Evolutionary conservation across 2,329 filamentous ascomycete species (phyloP).

Genomic region (Aureobasidium lini): DNA sequence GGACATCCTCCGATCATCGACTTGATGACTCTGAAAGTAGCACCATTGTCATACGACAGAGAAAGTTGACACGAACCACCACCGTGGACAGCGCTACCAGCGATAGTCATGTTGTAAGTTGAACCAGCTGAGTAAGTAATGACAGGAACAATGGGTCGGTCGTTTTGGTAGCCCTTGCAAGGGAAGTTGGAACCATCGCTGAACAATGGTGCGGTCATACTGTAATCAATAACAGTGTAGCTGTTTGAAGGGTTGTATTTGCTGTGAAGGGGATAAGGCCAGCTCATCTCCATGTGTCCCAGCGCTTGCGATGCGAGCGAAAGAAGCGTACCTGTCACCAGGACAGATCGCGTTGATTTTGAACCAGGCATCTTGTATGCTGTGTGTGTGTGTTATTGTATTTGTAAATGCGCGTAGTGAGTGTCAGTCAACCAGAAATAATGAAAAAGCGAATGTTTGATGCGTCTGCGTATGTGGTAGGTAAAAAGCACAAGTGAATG

Average conservation of each 20-base stretch:
- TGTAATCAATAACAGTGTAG: slow-evolving; percentile 54
- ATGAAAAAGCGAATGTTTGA: not conserved
- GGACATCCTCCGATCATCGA: slow-evolving; percentile 54
- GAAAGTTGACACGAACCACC: slow-evolving; percentile 73
- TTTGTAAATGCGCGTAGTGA: not conserved
- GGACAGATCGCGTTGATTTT: slow-evolving; percentile 1
- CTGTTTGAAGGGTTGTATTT: slow-evolving; percentile 40
- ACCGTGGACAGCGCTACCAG: slow-evolving; percentile 52
- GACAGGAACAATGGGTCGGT: slow-evolving; percentile 45
- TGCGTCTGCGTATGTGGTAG: not conserved
- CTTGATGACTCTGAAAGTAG: slow-evolving; percentile 61
- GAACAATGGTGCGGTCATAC: slow-evolving; percentile 60
- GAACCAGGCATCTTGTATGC: slow-evolving; percentile 1
- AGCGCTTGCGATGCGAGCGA: slow-evolving; percentile 10
- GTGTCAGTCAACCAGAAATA: not conserved
- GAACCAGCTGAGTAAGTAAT: slow-evolving; percentile 57
- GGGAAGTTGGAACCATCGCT: slow-evolving; percentile 59
- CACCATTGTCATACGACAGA: slow-evolving; percentile 64
- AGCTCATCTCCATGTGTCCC: slow-evolving; percentile 49
- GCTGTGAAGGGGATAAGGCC: slow-evolving; percentile 47
- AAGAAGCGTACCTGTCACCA: slow-evolving; percentile 12
- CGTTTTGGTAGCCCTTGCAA: slow-evolving; percentile 62
- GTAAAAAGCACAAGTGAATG: not conserved
- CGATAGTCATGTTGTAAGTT: slow-evolving; percentile 56
- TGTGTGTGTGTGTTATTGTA: not conserved